Conservation (phyloP, 2,329 filamentous ascomycete species). For the Nannizziopsis arthrosporioides region DNA sequence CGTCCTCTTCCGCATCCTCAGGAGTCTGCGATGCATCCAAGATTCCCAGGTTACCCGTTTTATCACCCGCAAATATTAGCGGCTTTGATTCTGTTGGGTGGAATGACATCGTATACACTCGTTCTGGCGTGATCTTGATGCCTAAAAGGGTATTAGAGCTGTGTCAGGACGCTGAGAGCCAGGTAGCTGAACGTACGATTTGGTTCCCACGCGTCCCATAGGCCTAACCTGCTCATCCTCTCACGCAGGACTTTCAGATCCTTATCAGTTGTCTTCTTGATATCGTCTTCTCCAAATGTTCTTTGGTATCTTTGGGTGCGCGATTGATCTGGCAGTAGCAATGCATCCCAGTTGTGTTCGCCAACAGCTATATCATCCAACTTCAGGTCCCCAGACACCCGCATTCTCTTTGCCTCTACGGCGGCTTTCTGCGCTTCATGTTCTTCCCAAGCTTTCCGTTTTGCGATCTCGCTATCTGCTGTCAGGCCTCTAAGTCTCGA, state of each 20-base stretch:
- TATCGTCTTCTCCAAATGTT: slow-evolving; percentile 76
- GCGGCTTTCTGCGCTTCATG: slow-evolving; percentile 45
- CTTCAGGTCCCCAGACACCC: slow-evolving; percentile 56
- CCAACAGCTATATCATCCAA: slow-evolving; percentile 69
- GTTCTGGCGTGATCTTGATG: slow-evolving; percentile 81
- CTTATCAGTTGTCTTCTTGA: slow-evolving; percentile 66
- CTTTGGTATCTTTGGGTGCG: slow-evolving; percentile 66
- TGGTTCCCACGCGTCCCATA: slow-evolving; percentile 77
- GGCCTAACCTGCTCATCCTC: slow-evolving; percentile 61
- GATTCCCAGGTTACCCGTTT: slow-evolving; percentile 78
- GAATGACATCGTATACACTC: slow-evolving; percentile 76
- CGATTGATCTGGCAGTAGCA: slow-evolving; percentile 51
- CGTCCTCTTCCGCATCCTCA: slow-evolving; percentile 41
- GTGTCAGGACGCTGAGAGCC: no score
- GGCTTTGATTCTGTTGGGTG: slow-evolving; percentile 80
- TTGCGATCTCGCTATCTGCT: slow-evolving; percentile 55
- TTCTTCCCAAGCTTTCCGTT: slow-evolving; percentile 57
- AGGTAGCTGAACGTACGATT: slow-evolving; percentile 46
- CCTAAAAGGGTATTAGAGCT: slow-evolving; percentile 38
- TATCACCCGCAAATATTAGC: slow-evolving; percentile 86
- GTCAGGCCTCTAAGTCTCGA: slow-evolving; percentile 51
- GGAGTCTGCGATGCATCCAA: slow-evolving; percentile 72
- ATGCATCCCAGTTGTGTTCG: slow-evolving; percentile 62
- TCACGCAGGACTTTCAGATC: slow-evolving; percentile 60
- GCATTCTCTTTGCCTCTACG: slow-evolving; percentile 50